Evolutionary conservation across 2,329 filamentous ascomycete genomes (phyloP).

Genomic region (Teratosphaeria pseudoeucalypti): DNA sequence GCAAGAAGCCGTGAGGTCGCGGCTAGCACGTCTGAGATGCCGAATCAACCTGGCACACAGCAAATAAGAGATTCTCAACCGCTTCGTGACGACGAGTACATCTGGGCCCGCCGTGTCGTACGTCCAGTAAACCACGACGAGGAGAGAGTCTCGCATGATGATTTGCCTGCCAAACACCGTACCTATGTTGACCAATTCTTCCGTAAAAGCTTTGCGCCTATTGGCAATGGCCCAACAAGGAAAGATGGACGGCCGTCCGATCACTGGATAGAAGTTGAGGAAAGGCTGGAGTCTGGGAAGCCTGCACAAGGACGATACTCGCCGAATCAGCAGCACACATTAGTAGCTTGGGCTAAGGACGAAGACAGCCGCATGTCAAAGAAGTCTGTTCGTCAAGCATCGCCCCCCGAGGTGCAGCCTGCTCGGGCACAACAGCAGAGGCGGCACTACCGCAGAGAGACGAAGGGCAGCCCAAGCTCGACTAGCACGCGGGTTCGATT

Average conservation of each 20-base stretch:
- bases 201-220: neutral
- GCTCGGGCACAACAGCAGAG: neutral
- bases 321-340: neutral
- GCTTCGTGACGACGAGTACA: neutral
- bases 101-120: neutral
- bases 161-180: neutral
- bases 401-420: neutral
- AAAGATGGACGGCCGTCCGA: neutral
- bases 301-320: neutral
- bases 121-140: neutral
- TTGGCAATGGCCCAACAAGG: neutral
- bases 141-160: neutral
- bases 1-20: neutral
- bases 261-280: neutral
- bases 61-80: neutral
- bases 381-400: neutral
- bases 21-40: neutral
- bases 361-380: neutral
- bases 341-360: neutral
- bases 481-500: conserved; percentile 21
- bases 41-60: neutral
- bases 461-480: conserved; percentile 4
- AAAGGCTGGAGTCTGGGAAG: neutral
- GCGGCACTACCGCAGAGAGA: neutral
- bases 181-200: neutral